phyloP scores from a whole-genome alignment of 164 flowering plant species.

The Paratinospora sagittata region DNA sequence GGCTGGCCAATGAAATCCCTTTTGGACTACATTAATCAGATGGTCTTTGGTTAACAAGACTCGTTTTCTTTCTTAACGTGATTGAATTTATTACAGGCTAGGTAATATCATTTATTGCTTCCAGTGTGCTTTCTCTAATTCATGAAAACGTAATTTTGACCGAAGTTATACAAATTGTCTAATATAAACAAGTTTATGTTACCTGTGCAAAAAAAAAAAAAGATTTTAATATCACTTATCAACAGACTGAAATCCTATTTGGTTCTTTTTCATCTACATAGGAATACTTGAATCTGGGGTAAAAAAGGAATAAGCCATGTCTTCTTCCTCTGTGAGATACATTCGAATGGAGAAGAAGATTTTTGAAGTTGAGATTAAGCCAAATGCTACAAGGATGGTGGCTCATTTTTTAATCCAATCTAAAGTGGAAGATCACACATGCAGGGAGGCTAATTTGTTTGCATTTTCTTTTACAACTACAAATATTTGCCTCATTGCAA shows the following conservation, averaged over 20 bases:
- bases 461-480: background rate
- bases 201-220: background rate
- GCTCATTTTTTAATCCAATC: background rate
- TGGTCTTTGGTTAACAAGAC: no score
- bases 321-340: background rate
- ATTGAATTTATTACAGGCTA: no score
- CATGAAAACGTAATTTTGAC: no score
- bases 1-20: no score
- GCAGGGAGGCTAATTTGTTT: slow-evolving; percentile 1
- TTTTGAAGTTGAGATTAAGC: background rate
- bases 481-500: background rate
- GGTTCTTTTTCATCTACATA: background rate
- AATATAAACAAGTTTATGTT: background rate
- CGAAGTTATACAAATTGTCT: background rate
- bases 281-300: background rate
- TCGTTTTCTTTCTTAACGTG: no score
- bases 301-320: background rate
- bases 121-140: background rate
- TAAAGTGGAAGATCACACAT: background rate
- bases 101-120: no score
- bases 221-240: background rate
- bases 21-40: no score
- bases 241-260: background rate
- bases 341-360: background rate
- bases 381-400: background rate